phyloP scores from a whole-genome alignment of 1,284 basidiomycete species.

The Puccinia horiana region DNA sequence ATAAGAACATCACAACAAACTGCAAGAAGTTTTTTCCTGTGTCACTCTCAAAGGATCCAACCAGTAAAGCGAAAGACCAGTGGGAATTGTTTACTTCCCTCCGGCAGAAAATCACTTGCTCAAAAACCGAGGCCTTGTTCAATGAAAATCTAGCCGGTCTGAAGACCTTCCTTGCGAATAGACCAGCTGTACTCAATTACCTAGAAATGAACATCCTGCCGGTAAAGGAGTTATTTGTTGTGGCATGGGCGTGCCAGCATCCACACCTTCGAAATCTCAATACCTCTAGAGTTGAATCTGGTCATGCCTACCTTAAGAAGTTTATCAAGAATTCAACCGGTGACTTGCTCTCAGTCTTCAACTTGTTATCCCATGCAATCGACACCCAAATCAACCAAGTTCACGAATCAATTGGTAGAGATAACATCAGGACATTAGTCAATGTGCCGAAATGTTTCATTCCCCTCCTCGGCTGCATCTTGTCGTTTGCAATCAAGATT shows the following conservation, averaged over 20 bases:
- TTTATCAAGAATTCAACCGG: slow-evolving; percentile 3
- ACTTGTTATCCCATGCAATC: background rate
- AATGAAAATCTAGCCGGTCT: background rate
- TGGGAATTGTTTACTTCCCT: background rate
- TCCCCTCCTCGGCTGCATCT: background rate
- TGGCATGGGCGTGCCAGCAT: too few relatives aligned
- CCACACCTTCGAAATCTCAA: too few relatives aligned
- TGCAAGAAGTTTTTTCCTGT: background rate
- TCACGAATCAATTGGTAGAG: background rate
- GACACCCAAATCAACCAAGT: background rate
- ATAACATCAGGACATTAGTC: background rate
- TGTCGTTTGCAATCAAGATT: background rate
- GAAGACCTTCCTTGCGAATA: background rate
- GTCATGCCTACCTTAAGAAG: background rate
- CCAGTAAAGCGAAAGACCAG: background rate
- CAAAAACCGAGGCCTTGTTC: background rate
- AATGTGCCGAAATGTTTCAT: background rate
- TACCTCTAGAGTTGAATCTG: background rate
- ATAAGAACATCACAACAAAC: background rate
- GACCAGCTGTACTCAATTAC: slow-evolving; percentile 8
- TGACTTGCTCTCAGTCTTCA: background rate
- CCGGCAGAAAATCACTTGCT: background rate
- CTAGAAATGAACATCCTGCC: background rate
- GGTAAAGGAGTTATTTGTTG: background rate
- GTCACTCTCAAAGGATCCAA: background rate